Evolutionary conservation across 176 grass and related monocot genomes (phyloP), one percentile per base, ranked within the genome.

Genomic region (Musa acuminata): DNA sequence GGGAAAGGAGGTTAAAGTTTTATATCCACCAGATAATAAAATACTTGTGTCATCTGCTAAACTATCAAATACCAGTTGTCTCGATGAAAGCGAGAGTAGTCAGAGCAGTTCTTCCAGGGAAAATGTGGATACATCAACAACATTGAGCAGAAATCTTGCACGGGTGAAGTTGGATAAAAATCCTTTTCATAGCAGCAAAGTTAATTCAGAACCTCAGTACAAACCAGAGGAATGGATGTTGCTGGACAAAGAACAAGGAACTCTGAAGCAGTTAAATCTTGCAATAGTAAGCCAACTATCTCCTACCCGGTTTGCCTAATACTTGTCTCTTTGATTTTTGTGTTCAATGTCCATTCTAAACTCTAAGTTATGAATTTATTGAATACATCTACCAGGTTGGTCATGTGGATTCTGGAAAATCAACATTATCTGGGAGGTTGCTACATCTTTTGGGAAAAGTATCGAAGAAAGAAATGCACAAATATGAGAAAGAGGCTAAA

Each of bases 361-460:
- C 70, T 72, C 24, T 79, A 79, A 86, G 74, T 84, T 65, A 50
- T 16, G 54, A 26, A 74, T 17, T 71, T 16, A 80, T 54, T 71
- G 67, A 84, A 65, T 80, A 80, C 67, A 75, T 83, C 84, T 51
- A 48, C 24, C 77, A 98, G 95, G 95, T 98, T 71, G 95, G 95
- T 67, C 90, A 98, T 86, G 90, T 98, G 81, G 95, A 98, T 91
- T 98, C 90, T 79, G 95, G 90, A 68, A 98, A 98, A 87, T 98
- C 95, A 27, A 98, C 90, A 73, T 81, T 93, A 26, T 98, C 90
- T 87, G 95, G 90, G 77, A 93, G 87, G 76, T 78, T 98, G 64
- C 82, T 98, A 67, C 90, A 98, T 85, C 84, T 98, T 62, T 80
- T 98, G 75, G 95, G 95, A 82, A 89, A 62, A 82, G 88, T 98